Percentiles rank a stretch among this genome's conserved stretches.
These are phyloP conservation scores for Bruguiera gymnorhiza DNA, from an alignment of 345 rosid species.

Conservation along the genomic window DNA sequence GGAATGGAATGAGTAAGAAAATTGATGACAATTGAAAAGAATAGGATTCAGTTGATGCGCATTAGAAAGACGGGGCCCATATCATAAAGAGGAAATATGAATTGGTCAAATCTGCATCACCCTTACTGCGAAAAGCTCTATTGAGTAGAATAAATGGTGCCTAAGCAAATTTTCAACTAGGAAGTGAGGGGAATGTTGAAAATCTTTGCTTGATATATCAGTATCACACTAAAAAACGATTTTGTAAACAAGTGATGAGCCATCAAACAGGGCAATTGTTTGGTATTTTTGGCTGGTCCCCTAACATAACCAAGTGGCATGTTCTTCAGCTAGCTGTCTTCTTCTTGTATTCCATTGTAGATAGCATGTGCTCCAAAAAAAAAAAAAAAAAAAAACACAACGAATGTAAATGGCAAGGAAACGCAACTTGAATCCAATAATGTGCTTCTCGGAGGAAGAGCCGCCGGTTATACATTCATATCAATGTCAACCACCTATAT, in stretches of 20 bases:
- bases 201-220: background rate
- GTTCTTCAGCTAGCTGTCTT: background rate
- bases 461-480: background rate
- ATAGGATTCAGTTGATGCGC: slow-evolving; percentile 11
- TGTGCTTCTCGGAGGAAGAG: background rate
- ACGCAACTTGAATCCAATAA: background rate
- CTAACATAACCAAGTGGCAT: background rate
- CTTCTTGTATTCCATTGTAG: background rate
- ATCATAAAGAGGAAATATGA: background rate
- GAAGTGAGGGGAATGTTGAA: slow-evolving; percentile 11
- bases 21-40: background rate
- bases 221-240: background rate
- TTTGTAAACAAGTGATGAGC: background rate
- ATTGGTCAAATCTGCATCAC: slow-evolving; percentile 17
- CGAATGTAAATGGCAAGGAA: background rate
- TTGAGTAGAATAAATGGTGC: background rate
- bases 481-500: background rate
- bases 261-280: background rate
- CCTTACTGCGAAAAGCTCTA: slow-evolving; percentile 6
- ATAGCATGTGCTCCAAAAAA: background rate
- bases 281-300: background rate
- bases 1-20: background rate
- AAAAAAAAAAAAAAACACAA: no score
- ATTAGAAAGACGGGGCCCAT: slow-evolving; percentile 1
- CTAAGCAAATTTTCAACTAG: slow-evolving; percentile 4